Conservation (phyloP, 2,329 filamentous ascomycete species). For the Monilinia aucupariae region DNA sequence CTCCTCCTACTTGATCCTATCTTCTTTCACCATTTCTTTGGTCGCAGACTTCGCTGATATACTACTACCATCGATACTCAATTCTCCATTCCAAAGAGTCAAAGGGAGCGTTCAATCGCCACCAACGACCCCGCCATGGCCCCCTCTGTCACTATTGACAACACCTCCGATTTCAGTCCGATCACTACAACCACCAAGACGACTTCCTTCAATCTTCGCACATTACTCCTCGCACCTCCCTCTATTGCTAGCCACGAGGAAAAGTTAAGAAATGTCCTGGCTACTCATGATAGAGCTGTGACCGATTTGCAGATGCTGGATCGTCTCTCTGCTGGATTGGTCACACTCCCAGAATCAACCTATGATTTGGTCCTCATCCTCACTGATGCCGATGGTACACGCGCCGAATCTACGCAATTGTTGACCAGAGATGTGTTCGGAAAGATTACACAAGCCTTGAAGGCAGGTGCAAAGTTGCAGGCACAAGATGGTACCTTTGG, state of each 20-base stretch:
- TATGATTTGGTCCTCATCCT: conserved; percentile 86
- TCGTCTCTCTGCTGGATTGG: conserved; percentile 75
- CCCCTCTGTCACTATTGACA: conserved; percentile 33
- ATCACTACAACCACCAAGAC: conserved; percentile 22
- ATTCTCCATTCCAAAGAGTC: not conserved
- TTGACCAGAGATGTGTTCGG: conserved; percentile 64
- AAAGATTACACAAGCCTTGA: conserved; percentile 65
- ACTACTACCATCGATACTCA: too few relatives aligned
- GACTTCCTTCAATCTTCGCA: conserved; percentile 43
- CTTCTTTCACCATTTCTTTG: not conserved
- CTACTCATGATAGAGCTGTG: conserved; percentile 64
- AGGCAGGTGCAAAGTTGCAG: conserved; percentile 60
- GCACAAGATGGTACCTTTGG: conserved; percentile 62
- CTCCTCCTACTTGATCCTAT: not conserved
- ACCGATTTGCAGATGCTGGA: conserved; percentile 98
- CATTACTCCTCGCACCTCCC: conserved; percentile 82
- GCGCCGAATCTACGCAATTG: conserved; percentile 56
- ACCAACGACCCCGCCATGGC: conserved; percentile 25
- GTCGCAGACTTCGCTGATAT: not conserved
- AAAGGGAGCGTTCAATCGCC: not conserved
- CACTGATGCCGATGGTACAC: conserved; percentile 65
- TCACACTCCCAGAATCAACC: conserved; percentile 66
- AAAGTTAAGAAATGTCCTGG: conserved; percentile 64
- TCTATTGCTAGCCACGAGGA: conserved; percentile 83
- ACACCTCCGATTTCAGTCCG: conserved; percentile 32